These are phyloP conservation scores for Tympanopsis confertula DNA, from an alignment of 2,329 filamentous ascomycete species.

Conservation along the genomic window DNA sequence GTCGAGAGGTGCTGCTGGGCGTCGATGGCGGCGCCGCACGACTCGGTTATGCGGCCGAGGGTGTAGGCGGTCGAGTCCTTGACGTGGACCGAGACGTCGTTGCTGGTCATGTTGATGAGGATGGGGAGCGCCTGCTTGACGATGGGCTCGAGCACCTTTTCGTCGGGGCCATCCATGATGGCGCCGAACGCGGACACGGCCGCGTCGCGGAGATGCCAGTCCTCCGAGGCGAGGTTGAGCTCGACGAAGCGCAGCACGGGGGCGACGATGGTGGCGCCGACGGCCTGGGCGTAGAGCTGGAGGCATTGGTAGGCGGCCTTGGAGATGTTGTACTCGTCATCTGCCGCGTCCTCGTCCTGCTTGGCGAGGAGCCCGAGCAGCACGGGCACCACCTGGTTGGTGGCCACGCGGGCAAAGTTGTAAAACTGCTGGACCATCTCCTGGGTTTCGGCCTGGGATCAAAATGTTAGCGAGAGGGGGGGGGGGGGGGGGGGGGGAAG, in stretches of 20 bases:
- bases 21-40: slow-evolving; percentile 84
- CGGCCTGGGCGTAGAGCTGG: slow-evolving; percentile 87
- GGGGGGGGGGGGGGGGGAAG: slow-evolving; percentile 2
- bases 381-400: slow-evolving; percentile 86
- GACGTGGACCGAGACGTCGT: slow-evolving; percentile 78
- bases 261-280: slow-evolving; percentile 71
- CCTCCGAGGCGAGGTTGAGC: slow-evolving; percentile 73
- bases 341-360: slow-evolving; percentile 91
- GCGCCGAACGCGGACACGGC: slow-evolving; percentile 94
- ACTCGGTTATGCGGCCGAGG: slow-evolving; percentile 88
- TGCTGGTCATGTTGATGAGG: slow-evolving; percentile 83
- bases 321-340: slow-evolving; percentile 95
- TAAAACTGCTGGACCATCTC: slow-evolving; percentile 85
- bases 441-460: slow-evolving; percentile 50
- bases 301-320: slow-evolving; percentile 93
- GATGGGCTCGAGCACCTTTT: slow-evolving; percentile 81
- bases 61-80: slow-evolving; percentile 94
- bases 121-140: slow-evolving; percentile 92
- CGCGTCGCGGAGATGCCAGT: slow-evolving; percentile 92
- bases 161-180: slow-evolving; percentile 96
- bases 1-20: slow-evolving; percentile 69
- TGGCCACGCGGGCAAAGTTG: slow-evolving; percentile 89
- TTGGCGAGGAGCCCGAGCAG: slow-evolving; percentile 81
- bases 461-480: slow-evolving; percentile 6
- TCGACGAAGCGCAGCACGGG: slow-evolving; percentile 88